Conservation (phyloP, 2,329 filamentous ascomycete genomes). For the Leptoxyphium fumago region DNA sequence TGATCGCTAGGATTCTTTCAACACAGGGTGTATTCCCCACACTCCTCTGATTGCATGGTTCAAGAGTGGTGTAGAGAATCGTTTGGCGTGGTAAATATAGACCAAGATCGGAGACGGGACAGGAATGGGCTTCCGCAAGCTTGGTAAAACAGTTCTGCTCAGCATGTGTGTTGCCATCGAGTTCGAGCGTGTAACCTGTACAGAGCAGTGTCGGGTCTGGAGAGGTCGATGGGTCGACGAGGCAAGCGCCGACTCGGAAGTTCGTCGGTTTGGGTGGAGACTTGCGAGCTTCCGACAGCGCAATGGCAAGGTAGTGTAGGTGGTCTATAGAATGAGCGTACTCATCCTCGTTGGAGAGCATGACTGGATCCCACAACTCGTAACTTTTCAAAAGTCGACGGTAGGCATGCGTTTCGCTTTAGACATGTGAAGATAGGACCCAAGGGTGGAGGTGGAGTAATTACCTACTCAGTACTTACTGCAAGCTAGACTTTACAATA, state of each 20-base stretch:
- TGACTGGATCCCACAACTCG: too few species aligned
- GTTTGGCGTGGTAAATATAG: conserved; percentile 38
- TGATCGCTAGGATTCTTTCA: conserved; percentile 53
- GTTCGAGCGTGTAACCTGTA: conserved; percentile 81
- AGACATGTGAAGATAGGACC: too few species aligned
- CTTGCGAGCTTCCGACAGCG: conserved; percentile 59
- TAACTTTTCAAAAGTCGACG: too few species aligned
- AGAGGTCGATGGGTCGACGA: conserved; percentile 39
- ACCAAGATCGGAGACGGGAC: conserved; percentile 40
- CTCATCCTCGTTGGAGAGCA: too few species aligned
- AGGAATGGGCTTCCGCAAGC: conserved; percentile 27
- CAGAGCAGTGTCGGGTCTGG: conserved; percentile 47
- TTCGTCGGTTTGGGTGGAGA: conserved; percentile 82
- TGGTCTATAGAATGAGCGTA: neutral
- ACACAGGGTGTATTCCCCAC: conserved; percentile 67
- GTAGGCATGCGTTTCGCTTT: too few species aligned
- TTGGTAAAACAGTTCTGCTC: conserved; percentile 88
- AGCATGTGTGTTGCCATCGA: conserved; percentile 85
- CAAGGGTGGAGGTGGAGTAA: too few species aligned
- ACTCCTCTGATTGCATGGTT: conserved; percentile 61
- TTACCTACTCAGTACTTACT: too few species aligned
- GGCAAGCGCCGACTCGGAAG: conserved; percentile 86
- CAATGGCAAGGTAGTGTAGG: conserved; percentile 47
- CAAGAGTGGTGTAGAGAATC: conserved; percentile 83
- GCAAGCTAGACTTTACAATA: too few species aligned